Evolutionary conservation across 441 rosid species (phyloP).

Genomic region (Pelargonium citronellum): DNA sequence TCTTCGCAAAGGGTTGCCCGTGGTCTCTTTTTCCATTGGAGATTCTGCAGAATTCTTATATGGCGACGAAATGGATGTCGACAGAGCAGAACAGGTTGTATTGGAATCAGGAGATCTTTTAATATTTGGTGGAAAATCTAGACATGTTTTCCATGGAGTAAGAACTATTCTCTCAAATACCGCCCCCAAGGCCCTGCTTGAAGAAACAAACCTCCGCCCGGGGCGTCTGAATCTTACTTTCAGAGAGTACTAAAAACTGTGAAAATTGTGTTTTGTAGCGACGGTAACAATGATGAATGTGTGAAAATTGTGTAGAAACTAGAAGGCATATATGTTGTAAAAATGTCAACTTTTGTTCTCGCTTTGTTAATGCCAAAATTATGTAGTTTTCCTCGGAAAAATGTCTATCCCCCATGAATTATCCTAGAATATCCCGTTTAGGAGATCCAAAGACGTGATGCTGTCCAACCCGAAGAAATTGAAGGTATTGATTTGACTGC

Average conservation of each 20-base stretch:
- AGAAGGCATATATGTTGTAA: too few species aligned
- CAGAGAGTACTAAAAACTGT: conserved; percentile 45
- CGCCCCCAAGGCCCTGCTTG: conserved; percentile 36
- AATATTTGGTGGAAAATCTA: conserved; percentile 69
- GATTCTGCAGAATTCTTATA: conserved; percentile 70
- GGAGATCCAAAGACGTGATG: too few species aligned
- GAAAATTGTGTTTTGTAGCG: too few species aligned
- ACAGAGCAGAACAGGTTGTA: conserved; percentile 33
- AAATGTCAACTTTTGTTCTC: too few species aligned
- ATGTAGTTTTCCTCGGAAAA: too few species aligned
- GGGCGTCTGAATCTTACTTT: conserved; percentile 67
- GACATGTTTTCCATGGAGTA: conserved; percentile 78
- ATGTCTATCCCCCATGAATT: too few species aligned
- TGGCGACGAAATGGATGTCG: conserved; percentile 40
- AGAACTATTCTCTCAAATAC: conserved; percentile 32
- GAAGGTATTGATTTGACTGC: too few species aligned
- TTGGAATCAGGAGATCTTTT: conserved; percentile 74
- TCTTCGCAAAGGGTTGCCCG: conserved; percentile 51
- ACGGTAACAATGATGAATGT: too few species aligned
- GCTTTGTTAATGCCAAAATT: too few species aligned
- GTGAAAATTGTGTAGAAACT: too few species aligned
- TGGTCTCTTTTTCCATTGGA: conserved; percentile 76
- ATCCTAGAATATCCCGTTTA: too few species aligned
- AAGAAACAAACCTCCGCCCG: conserved; percentile 36
- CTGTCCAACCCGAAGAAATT: too few species aligned